Conservation (phyloP, 768 basidiomycete species). For the Hericium rajendrae region DNA sequence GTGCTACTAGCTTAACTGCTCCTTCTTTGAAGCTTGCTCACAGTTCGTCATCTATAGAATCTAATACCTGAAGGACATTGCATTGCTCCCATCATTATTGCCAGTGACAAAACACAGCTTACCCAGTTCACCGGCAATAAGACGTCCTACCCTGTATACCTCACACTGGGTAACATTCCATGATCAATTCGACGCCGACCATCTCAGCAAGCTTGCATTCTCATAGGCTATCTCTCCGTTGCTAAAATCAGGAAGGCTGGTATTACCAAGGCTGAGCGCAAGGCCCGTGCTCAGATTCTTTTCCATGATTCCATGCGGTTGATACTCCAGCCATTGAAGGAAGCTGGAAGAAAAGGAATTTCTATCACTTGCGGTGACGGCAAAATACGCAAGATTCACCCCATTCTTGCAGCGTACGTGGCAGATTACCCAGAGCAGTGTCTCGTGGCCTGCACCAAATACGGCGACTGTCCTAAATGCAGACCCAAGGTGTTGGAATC, state of each 20-base stretch:
- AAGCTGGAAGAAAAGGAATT: constrained; percentile 12
- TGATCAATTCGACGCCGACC: constrained; percentile 14
- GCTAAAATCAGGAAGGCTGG: constrained; percentile 5
- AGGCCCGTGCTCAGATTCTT: not conserved
- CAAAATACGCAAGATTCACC: constrained; percentile 4
- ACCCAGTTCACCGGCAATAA: constrained; percentile 12
- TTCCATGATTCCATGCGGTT: constrained; percentile 14
- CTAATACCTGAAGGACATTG: constrained; percentile 3
- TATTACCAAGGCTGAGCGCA: not conserved
- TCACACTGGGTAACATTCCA: constrained; percentile 20
- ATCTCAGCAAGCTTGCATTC: constrained; percentile 10
- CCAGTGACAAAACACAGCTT: constrained; percentile 15
- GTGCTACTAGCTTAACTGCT: not conserved
- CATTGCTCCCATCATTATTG: constrained; percentile 11
- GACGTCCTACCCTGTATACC: constrained; percentile 22
- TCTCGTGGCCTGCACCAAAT: constrained; percentile 3
- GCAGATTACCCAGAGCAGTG: constrained; percentile 19
- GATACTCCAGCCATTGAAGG: constrained; percentile 9
- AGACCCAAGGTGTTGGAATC: not conserved
- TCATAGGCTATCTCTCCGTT: constrained; percentile 19
- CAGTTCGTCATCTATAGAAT: not conserved
- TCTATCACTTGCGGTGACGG: constrained; percentile 14
- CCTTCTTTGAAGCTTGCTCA: too few species aligned
- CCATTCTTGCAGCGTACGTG: constrained; percentile 15
- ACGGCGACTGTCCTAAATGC: constrained; percentile 1